These are phyloP conservation scores for Hirsutella minnesotensis DNA, from an alignment of 2,329 filamentous ascomycete genomes.

Conservation along the genomic window DNA sequence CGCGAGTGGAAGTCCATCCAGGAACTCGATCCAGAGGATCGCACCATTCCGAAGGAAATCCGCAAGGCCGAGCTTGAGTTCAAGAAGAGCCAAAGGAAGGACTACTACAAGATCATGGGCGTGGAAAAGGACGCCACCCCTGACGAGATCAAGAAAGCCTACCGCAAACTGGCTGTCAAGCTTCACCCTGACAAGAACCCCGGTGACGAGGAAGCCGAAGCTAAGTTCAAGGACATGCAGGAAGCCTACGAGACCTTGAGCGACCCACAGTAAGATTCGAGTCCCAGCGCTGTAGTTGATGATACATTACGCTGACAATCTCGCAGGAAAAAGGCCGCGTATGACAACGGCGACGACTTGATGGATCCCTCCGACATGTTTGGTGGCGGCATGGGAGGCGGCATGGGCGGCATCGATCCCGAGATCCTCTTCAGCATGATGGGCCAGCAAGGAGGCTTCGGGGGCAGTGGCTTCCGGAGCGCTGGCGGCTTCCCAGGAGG, in stretches of 20 bases:
- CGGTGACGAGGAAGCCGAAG: constrained; percentile 70
- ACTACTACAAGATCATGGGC: constrained; percentile 96
- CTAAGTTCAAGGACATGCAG: constrained; percentile 93
- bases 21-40: constrained; percentile 74
- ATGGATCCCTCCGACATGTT: constrained; percentile 84
- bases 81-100: constrained; percentile 95
- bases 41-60: constrained; percentile 70
- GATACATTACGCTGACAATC: constrained; percentile 20
- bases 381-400: constrained; percentile 48
- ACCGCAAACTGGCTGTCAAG: constrained; percentile 85
- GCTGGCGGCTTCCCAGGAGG: constrained; percentile 39
- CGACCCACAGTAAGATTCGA: constrained; percentile 67
- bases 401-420: constrained; percentile 59
- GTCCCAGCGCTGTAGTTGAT: background rate
- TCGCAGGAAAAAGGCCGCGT: constrained; percentile 69
- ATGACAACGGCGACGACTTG: constrained; percentile 87
- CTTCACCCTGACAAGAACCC: constrained; percentile 98
- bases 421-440: constrained; percentile 79
- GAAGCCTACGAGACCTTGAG: constrained; percentile 95
- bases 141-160: constrained; percentile 87
- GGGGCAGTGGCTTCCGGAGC: constrained; percentile 31
- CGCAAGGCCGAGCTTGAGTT: constrained; percentile 85
- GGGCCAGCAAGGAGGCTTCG: constrained; percentile 44
- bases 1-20: constrained; percentile 79
- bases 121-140: constrained; percentile 78